Conservation (phyloP, 2,329 filamentous ascomycete species). For the Colletotrichum sp. region DNA sequence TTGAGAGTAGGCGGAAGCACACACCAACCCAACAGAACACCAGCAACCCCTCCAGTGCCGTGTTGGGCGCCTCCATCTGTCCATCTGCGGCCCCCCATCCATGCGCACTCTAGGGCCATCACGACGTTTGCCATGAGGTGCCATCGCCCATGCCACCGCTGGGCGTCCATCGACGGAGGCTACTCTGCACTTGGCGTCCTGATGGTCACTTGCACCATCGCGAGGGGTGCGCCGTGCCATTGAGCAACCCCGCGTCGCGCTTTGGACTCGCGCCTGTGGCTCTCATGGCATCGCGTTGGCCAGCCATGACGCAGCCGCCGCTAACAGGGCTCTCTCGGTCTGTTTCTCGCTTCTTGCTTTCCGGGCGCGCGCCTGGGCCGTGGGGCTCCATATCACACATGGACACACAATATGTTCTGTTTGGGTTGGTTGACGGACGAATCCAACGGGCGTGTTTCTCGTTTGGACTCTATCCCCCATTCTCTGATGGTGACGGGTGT, state of each 20-base stretch:
- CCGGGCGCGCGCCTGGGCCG: neutral
- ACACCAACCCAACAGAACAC: neutral
- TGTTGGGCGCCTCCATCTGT: neutral
- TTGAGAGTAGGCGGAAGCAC: neutral
- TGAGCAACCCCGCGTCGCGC: slow-evolving; percentile 15
- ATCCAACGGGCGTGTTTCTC: neutral
- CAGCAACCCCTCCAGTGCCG: neutral
- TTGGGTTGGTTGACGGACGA: neutral
- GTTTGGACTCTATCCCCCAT: neutral
- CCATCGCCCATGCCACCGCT: slow-evolving; percentile 7
- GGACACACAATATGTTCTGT: neutral
- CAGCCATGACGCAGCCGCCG: slow-evolving; percentile 17
- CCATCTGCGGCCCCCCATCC: neutral
- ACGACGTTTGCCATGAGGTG: slow-evolving; percentile 7
- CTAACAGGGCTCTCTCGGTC: neutral
- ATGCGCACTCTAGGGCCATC: slow-evolving; percentile 1
- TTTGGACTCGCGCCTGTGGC: slow-evolving; percentile 7
- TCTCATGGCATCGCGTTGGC: slow-evolving; percentile 5
- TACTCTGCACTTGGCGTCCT: slow-evolving; percentile 1
- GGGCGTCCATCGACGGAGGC: neutral
- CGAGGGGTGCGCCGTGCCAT: neutral
- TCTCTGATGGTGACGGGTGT: neutral
- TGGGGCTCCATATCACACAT: neutral
- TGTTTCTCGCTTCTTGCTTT: neutral
- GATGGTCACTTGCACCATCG: neutral